Evolutionary conservation across 148 eudicot species (phyloP).

Genomic region (Rhododendron griersonianum): DNA sequence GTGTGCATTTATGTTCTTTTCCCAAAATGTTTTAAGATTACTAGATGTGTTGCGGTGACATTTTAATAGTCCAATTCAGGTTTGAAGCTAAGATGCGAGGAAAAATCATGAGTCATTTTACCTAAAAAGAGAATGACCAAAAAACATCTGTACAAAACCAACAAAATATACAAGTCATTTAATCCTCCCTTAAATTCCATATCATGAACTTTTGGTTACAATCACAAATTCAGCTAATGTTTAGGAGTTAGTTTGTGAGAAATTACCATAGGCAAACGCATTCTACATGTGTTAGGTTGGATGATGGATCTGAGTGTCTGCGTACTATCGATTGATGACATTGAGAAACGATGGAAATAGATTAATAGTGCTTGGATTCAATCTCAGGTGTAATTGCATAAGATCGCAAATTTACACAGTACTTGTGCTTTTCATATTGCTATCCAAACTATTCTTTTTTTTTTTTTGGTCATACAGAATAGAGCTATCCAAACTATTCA

Average conservation of each 20-base stretch:
- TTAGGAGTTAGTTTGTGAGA: not conserved
- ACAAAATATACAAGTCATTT: no score
- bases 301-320: not conserved
- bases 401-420: not conserved
- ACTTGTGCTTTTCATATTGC: not conserved
- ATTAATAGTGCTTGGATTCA: not conserved
- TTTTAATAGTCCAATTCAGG: not conserved
- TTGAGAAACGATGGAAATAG: not conserved
- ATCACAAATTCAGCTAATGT: not conserved
- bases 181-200: not conserved
- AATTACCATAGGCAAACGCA: not conserved
- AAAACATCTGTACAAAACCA: no score
- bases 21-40: not conserved
- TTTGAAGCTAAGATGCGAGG: not conserved
- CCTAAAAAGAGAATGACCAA: no score
- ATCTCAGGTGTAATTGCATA: not conserved
- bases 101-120: no score
- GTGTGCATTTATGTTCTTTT: not conserved
- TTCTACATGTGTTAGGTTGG: not conserved
- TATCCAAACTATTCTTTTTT: no score
- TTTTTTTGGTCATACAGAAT: no score
- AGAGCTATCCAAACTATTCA: not conserved
- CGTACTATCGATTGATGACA: not conserved
- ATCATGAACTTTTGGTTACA: not conserved
- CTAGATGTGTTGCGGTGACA: not conserved